Evolutionary conservation across 805 yeast genomes (phyloP).

Genomic region (Hanseniaspora taiwanica): DNA sequence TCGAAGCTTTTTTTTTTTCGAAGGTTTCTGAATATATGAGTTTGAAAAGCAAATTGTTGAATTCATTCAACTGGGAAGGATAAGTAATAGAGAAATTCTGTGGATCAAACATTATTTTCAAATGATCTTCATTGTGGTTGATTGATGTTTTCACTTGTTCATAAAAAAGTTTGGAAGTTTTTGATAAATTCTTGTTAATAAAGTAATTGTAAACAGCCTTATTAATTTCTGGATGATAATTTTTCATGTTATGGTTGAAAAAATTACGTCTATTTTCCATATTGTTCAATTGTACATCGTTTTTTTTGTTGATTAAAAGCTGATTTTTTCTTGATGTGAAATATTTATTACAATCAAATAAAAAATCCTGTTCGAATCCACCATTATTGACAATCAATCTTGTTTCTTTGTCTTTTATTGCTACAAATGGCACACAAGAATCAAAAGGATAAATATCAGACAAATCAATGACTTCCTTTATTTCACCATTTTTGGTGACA

Average conservation of each 20-base stretch:
- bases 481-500: neutral
- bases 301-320: neutral
- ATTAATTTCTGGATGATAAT: neutral
- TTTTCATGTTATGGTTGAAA: neutral
- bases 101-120: no score
- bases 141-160: neutral
- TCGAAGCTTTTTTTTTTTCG: no score
- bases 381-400: neutral
- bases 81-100: no score
- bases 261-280: neutral
- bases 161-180: neutral
- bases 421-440: neutral
- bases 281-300: neutral
- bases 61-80: no score
- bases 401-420: neutral
- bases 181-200: neutral
- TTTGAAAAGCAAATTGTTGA: no score
- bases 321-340: no score
- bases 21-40: no score
- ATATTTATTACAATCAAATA: neutral
- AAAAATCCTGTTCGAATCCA: neutral
- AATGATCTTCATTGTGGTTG: neutral
- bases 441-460: neutral
- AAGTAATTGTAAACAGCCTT: neutral
- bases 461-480: neutral